Percentiles rank a stretch among this genome's conserved stretches.
phyloP scores from a whole-genome alignment of 2,329 filamentous ascomycete species.

The Arthroderma sp. region DNA sequence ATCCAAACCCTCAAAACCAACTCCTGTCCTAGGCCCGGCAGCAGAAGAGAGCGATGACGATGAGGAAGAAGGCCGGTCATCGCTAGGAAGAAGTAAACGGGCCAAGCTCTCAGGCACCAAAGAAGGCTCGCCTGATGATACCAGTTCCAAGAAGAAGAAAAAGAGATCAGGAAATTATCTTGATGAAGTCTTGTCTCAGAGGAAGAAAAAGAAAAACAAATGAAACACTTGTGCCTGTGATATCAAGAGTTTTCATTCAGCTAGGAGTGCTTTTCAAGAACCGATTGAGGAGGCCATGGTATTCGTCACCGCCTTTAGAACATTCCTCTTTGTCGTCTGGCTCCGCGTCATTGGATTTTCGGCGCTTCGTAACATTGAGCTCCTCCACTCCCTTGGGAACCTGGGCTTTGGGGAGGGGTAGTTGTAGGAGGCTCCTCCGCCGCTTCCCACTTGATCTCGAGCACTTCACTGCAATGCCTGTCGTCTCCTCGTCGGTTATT shows the following conservation, averaged over 20 bases:
- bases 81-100: slow-evolving; percentile 21
- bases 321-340: no score
- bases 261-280: not conserved
- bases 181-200: slow-evolving; percentile 38
- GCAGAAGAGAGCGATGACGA: slow-evolving; percentile 31
- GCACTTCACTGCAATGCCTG: no score
- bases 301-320: no score
- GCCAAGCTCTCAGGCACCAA: slow-evolving; percentile 2
- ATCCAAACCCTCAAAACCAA: not conserved
- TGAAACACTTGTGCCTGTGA: not conserved
- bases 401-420: no score
- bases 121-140: slow-evolving; percentile 1
- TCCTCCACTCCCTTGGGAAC: no score
- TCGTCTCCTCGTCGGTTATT: no score
- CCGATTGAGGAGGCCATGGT: no score
- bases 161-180: slow-evolving; percentile 29
- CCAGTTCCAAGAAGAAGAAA: not conserved
- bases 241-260: not conserved
- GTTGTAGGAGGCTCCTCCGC: no score
- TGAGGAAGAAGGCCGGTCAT: slow-evolving; percentile 31
- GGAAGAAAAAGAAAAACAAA: slow-evolving; percentile 37
- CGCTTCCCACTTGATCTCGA: no score
- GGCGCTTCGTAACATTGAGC: no score
- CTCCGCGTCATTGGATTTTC: no score
- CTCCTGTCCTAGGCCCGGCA: not conserved